These are phyloP conservation scores for Solanum aculeatissimum DNA, from an alignment of 305 asterid genomes.

Conservation along the genomic window DNA sequence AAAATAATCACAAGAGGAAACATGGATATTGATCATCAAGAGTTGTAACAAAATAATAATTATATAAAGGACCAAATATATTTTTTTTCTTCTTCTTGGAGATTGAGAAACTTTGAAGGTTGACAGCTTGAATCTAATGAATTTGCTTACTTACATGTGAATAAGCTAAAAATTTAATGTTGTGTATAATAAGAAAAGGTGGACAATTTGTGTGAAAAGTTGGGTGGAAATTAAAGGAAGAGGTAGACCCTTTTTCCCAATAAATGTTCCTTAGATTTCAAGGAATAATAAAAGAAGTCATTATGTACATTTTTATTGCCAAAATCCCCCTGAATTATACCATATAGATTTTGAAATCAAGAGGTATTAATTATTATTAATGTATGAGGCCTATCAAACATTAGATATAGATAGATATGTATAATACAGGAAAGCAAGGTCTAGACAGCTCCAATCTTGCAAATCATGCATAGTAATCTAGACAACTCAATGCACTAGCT, in stretches of 20 bases:
- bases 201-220: not conserved
- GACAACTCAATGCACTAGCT: too few species aligned
- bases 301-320: constrained; percentile 51
- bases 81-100: not conserved
- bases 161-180: not conserved
- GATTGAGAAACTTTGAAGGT: constrained; percentile 34
- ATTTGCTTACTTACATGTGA: constrained; percentile 47
- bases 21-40: constrained; percentile 36
- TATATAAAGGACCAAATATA: not conserved
- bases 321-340: constrained; percentile 21
- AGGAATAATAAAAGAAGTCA: constrained; percentile 43
- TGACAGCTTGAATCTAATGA: constrained; percentile 39
- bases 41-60: not conserved
- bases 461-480: too few species aligned
- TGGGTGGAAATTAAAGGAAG: constrained; percentile 1
- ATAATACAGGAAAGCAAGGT: too few species aligned
- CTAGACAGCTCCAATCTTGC: too few species aligned
- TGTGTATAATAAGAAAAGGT: not conserved
- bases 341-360: constrained; percentile 11
- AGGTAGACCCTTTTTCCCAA: constrained; percentile 32
- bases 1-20: constrained; percentile 30
- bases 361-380: constrained; percentile 6
- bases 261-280: constrained; percentile 75
- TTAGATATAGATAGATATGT: too few species aligned
- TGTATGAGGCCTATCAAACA: not conserved